Percentiles rank a stretch among this genome's conserved stretches.
phyloP scores from a whole-genome alignment of 495 filamentous ascomycete genomes.

The Penicillium salamii region DNA sequence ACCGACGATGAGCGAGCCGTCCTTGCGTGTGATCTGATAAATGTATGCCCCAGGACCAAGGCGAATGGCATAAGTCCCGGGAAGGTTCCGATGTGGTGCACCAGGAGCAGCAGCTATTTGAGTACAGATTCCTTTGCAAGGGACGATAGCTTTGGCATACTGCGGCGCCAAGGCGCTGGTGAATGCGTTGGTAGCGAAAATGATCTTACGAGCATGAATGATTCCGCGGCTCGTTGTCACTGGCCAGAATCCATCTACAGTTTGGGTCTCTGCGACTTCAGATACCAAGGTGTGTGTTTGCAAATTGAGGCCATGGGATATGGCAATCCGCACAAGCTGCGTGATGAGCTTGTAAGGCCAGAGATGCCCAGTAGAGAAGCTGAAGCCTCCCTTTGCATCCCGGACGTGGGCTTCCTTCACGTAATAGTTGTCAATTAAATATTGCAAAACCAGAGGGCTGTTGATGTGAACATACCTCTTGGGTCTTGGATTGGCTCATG shows the following conservation, averaged over 20 bases:
- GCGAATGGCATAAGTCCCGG: slow-evolving; percentile 28
- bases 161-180: slow-evolving; percentile 54
- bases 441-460: too few relatives aligned
- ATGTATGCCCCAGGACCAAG: slow-evolving; percentile 16
- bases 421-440: neutral
- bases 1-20: slow-evolving; percentile 73
- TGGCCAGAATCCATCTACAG: slow-evolving; percentile 17
- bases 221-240: slow-evolving; percentile 54
- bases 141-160: slow-evolving; percentile 61
- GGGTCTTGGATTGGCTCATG: slow-evolving; percentile 18
- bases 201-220: slow-evolving; percentile 52
- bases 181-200: slow-evolving; percentile 75
- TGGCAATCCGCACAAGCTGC: slow-evolving; percentile 49
- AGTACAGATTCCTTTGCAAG: slow-evolving; percentile 53
- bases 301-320: slow-evolving; percentile 45
- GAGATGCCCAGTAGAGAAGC: slow-evolving; percentile 55
- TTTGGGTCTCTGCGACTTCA: slow-evolving; percentile 19
- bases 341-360: slow-evolving; percentile 64
- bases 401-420: slow-evolving; percentile 31
- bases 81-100: slow-evolving; percentile 20
- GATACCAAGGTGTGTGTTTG: slow-evolving; percentile 59
- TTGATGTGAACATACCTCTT: slow-evolving; percentile 17
- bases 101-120: slow-evolving; percentile 61
- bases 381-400: slow-evolving; percentile 32
- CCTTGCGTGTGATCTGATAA: slow-evolving; percentile 67